Evolutionary conservation across 345 rosid genomes (phyloP), one percentile per base, ranked within the genome.

Genomic region (Corchorus olitorius): DNA sequence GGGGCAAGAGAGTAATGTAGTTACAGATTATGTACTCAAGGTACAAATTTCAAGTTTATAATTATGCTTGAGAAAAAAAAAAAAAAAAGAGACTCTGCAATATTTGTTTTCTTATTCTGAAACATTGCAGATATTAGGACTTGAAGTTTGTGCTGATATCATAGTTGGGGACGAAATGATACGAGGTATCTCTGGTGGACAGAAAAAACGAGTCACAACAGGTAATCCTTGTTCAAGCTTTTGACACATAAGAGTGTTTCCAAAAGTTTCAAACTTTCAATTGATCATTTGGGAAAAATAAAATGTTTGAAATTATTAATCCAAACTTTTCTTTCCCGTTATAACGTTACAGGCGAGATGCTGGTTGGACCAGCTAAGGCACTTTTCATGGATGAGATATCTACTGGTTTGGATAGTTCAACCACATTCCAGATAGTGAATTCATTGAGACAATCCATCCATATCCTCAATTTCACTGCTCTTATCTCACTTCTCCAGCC

Each of bases 331-430:
- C 54, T 4, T 14, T 12, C 13, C 4, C 16, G 4, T 3, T 50
- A 3, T 11, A 50, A 50, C 12, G 54, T 0, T 50, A 50, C 50
- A 89, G 97, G 97, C 13, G 98, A 94, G 76, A 92, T 86, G 92
- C 70, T 90, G 48, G 96, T 94, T 52, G 98, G 98, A 79, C 98
- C 95, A 6, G 85, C 88, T 45, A 83, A 84, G 76, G 92, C 92
- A 65, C 84, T 92, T 8, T 90, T 94, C 84, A 92, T 94, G 98
- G 98, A 94, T 64, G 97, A 92, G 78, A 92, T 94, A 79, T 88
- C 94, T 1, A 92, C 94, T 35, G 97, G 98, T 35, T 84, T 94
- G 72, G 98, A 94, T 73, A 89, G 92, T 60, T 92, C 98, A 59
- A 94, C 97, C 0, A 87, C 95, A 8, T 94, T 82, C 75, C 96